Base-by-base conservation (phyloP, 306 rosid genomes). In the Hippophae rhamnoides region DNA sequence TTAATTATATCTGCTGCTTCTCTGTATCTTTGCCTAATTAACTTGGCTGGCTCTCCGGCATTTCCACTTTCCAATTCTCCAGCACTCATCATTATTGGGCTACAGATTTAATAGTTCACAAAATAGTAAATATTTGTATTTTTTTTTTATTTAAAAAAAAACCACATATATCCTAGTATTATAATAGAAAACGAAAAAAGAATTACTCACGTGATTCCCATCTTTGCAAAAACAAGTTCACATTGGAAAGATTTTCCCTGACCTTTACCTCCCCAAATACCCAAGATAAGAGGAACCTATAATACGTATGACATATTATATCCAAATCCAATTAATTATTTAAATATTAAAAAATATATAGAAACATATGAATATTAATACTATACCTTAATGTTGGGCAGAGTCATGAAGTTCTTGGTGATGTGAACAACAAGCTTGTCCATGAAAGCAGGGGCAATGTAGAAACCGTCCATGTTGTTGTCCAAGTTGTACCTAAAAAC, bases 81-180 rank as follows among this genome's bases (percentile, higher is more conserved):
- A 2, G 99, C 99, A 72, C 99, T 93, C 99, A 93, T 88, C 99
- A 93, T 88, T 84, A 93, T 93, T 5, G 99, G 99, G 83, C 97
- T 86, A 83, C 7, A 67, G 44, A 23, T 46, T 9, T 46, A 10
- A 46, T 9, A 9, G 5, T 46, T 46, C 10, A 13, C 50, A 46
- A 9, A 46, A 7, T 46, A 46, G 13, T 46, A 46, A 46, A 12
- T 10, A 48, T 48, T 10, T 48, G 13, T 48, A 10, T 10, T 5
- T 48, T 2, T 48, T 2, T 48, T 31, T 18, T 0, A 18, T 0
- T 18, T 18, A 0, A 18, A 18, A 18, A 18, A 18, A 18, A 47
- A 5, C 10, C n/a, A 47, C 1, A 47, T 47, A 47, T 47, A 47
- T 47, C 10, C n/a, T 8, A 7, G 5, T 47, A 6, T 8, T 48